Percentiles rank a stretch among this genome's conserved stretches.
Conservation (phyloP, 352 stramenopile genomes). For the Peronosclerospora sorghi region DNA sequence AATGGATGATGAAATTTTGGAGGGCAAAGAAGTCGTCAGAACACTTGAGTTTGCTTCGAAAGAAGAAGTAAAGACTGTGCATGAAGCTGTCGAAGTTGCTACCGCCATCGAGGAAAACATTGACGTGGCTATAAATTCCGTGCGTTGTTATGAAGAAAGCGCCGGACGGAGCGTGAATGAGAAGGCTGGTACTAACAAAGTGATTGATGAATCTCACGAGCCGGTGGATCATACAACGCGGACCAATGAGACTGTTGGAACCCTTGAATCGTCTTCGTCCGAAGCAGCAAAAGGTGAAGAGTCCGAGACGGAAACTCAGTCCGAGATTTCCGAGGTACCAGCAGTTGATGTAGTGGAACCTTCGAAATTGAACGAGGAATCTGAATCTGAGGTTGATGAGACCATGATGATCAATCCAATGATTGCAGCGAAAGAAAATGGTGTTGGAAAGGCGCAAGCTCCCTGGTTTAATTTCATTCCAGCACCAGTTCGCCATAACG, state of each 20-base stretch:
- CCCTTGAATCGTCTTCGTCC: not conserved
- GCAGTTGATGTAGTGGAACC: constrained; percentile 5
- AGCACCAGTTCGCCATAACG: constrained; percentile 14
- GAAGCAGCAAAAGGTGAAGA: constrained; percentile 9
- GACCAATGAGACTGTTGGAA: not conserved
- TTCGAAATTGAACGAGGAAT: constrained; percentile 6
- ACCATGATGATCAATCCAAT: constrained; percentile 20
- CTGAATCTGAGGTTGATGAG: constrained; percentile 20
- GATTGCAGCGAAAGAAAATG: constrained; percentile 13
- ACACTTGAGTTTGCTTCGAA: too few relatives aligned
- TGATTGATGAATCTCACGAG: too few relatives aligned
- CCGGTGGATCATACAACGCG: too few relatives aligned
- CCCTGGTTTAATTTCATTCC: constrained; percentile 17
- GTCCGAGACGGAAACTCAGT: constrained; percentile 15
- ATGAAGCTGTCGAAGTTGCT: too few relatives aligned
- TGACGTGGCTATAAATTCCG: too few relatives aligned
- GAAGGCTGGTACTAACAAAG: too few relatives aligned
- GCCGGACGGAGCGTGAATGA: too few relatives aligned
- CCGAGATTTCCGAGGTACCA: constrained; percentile 10
- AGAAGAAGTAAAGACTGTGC: too few relatives aligned
- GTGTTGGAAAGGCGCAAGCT: constrained; percentile 1
- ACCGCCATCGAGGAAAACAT: too few relatives aligned
- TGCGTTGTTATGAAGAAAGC: too few relatives aligned
- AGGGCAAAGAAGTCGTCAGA: too few relatives aligned
- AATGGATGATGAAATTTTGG: too few relatives aligned